These are phyloP conservation scores for Annulohypoxylon truncatum DNA, from an alignment of 2,329 filamentous ascomycete genomes.

Conservation along the genomic window DNA sequence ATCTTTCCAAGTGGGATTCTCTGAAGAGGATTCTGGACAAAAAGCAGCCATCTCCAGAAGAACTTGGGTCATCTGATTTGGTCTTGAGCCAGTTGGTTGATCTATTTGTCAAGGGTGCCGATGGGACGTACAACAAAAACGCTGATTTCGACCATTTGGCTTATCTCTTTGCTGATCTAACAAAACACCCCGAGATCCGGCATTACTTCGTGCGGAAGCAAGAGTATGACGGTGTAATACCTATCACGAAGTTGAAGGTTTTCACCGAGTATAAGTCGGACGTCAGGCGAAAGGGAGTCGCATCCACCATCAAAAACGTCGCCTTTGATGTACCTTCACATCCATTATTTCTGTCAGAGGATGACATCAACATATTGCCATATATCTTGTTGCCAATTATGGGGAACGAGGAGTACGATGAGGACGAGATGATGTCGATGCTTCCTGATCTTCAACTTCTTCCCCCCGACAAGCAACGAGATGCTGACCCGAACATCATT, in stretches of 20 bases:
- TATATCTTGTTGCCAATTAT: slow-evolving; percentile 91
- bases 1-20: slow-evolving; percentile 83
- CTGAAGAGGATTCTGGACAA: slow-evolving; percentile 76
- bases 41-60: slow-evolving; percentile 74
- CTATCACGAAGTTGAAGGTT: slow-evolving; percentile 89
- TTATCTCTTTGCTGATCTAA: slow-evolving; percentile 93
- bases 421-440: slow-evolving; percentile 89
- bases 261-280: slow-evolving; percentile 92
- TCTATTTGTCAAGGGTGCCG: slow-evolving; percentile 92
- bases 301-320: slow-evolving; percentile 93
- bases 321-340: slow-evolving; percentile 85
- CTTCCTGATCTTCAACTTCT: slow-evolving; percentile 89
- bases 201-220: slow-evolving; percentile 80
- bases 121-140: slow-evolving; percentile 82
- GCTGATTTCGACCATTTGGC: slow-evolving; percentile 93
- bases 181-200: slow-evolving; percentile 80
- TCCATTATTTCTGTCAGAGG: slow-evolving; percentile 74
- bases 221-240: slow-evolving; percentile 84
- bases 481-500: slow-evolving; percentile 79
- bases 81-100: slow-evolving; percentile 93
- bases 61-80: slow-evolving; percentile 76
- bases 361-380: slow-evolving; percentile 82
- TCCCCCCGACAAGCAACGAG: slow-evolving; percentile 88
- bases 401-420: slow-evolving; percentile 86
- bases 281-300: slow-evolving; percentile 91